These are phyloP conservation scores for Boletus subluridellus DNA, from an alignment of 1,284 basidiomycete species.

Conservation along the genomic window DNA sequence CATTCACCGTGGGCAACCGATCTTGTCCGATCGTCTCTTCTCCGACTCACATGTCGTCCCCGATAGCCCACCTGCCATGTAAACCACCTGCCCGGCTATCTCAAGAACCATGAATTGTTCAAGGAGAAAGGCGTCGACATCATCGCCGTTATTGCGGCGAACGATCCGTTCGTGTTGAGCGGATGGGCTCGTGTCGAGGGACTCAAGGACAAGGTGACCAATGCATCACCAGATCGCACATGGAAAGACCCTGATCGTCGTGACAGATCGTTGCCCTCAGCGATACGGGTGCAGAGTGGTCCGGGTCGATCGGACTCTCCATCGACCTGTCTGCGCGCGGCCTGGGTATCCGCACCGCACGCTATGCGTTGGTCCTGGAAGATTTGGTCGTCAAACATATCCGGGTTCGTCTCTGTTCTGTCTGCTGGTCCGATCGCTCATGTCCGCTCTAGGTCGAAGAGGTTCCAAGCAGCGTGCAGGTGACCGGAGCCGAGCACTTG, in stretches of 20 bases:
- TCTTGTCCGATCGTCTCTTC: not conserved
- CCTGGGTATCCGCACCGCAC: constrained; percentile 63
- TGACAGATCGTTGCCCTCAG: constrained; percentile 61
- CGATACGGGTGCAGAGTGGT: constrained; percentile 66
- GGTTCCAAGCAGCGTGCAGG: constrained; percentile 50
- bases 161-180: constrained; percentile 76
- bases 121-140: constrained; percentile 73
- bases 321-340: constrained; percentile 55
- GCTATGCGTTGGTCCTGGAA: constrained; percentile 71
- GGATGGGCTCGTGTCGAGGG: constrained; percentile 71
- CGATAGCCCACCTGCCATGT: constrained; percentile 67
- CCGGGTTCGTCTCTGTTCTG: constrained; percentile 41
- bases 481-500: constrained; percentile 65
- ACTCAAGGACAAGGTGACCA: constrained; percentile 64
- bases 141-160: constrained; percentile 66
- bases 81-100: constrained; percentile 69
- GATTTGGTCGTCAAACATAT: constrained; percentile 67
- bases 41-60: not conserved
- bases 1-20: constrained; percentile 61
- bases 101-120: constrained; percentile 63
- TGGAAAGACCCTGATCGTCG: not conserved
- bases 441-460: constrained; percentile 40
- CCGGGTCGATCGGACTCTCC: constrained; percentile 56
- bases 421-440: not conserved
- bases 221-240: not conserved